Conservation (phyloP, 345 rosid genomes). For the Carallia pectinifolia region DNA sequence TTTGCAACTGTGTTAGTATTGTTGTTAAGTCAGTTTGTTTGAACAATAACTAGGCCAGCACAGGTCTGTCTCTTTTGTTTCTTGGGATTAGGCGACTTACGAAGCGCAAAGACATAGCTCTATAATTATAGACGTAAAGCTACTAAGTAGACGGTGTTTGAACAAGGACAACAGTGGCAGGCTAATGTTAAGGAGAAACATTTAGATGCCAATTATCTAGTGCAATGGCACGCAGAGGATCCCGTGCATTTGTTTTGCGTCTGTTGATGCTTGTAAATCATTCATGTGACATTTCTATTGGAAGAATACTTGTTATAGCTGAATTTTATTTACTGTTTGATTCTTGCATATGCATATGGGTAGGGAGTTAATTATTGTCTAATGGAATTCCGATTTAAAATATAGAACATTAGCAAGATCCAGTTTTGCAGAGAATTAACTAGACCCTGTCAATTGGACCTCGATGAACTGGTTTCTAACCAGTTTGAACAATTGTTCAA, state of each 20-base stretch:
- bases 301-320: neutral
- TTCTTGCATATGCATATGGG: too few species aligned
- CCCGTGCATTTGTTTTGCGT: neutral
- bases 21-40: neutral
- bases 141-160: neutral
- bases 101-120: neutral
- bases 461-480: too few species aligned
- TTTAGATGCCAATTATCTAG: neutral
- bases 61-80: neutral
- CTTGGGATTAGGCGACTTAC: neutral
- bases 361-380: too few species aligned
- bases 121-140: neutral
- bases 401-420: too few species aligned
- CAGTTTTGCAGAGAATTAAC: too few species aligned
- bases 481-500: too few species aligned
- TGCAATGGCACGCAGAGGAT: neutral
- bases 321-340: too few species aligned
- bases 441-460: too few species aligned
- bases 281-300: neutral
- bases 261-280: neutral
- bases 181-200: neutral
- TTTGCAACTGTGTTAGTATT: neutral
- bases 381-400: too few species aligned
- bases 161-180: neutral
- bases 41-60: neutral